Conservation (phyloP, 129 eudicot species). For the Helianthus tuberosus region DNA sequence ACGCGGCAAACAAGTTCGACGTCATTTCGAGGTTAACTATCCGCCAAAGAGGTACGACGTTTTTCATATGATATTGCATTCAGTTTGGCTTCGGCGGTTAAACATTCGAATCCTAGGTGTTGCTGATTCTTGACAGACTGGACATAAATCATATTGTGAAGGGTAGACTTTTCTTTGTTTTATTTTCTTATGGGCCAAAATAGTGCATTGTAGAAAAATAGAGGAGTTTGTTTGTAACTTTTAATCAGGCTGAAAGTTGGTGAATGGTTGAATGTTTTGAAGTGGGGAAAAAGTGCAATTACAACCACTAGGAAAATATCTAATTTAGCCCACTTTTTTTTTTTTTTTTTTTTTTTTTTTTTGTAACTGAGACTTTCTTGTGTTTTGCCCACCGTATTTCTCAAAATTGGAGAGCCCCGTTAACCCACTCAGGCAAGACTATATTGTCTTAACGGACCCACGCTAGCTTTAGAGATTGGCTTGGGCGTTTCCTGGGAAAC, state of each 20-base stretch:
- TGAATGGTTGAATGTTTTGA: background rate
- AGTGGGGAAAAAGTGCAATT: background rate
- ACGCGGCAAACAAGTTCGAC: conserved; percentile 52
- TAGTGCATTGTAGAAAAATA: conserved; percentile 32
- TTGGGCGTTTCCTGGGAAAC: too few relatives aligned
- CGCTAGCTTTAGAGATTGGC: too few relatives aligned
- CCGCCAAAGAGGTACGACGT: conserved; percentile 79
- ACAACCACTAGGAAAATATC: too few relatives aligned
- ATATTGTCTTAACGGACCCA: too few relatives aligned
- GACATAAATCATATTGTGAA: background rate
- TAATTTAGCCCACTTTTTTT: too few relatives aligned
- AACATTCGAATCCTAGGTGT: conserved; percentile 45
- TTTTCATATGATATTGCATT: conserved; percentile 80
- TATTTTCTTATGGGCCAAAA: background rate
- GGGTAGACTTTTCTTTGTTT: background rate
- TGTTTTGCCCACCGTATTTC: too few relatives aligned
- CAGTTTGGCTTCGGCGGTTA: conserved; percentile 83
- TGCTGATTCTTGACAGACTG: conserved; percentile 30
- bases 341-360: too few relatives aligned
- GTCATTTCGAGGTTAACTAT: conserved; percentile 64
- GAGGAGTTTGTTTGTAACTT: conserved; percentile 24
- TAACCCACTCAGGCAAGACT: too few relatives aligned
- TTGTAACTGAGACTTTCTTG: too few relatives aligned
- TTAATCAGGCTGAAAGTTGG: background rate
- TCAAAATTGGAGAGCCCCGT: too few relatives aligned